Evolutionary conservation across 176 grass and related monocot species (phyloP), one percentile per base, ranked within the genome.

Genomic region (Rhynchospora pubera): DNA sequence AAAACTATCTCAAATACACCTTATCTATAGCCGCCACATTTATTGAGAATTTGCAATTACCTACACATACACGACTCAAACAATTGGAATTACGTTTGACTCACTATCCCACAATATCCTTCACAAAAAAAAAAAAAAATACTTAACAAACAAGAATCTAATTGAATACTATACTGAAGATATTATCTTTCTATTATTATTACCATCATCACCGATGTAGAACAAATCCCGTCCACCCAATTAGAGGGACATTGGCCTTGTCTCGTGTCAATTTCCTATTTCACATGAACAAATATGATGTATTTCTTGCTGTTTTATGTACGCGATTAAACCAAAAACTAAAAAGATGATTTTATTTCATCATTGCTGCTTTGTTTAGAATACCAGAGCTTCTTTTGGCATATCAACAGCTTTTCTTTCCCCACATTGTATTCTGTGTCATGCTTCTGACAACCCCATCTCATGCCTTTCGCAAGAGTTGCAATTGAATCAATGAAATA

Each of bases 361-460:
- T 53, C 19, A 6, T 86, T 63, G 84, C 28, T 76, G 18, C 52
- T 82, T 32, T 85, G 83, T 84, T 97, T 97, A 80, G 80, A 76
- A 48, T 83, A 85, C 94, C 94, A 97, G 56, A 97, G 79, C 78
- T 87, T 91, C 82, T 97, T 97, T 48, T 97, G 92, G 85, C 94
- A 97, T 72, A 94, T 82, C 18, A 97, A 91, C 62, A 97, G 46
- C 71, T 97, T 97, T 14, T 94, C 92, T 78, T 94, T 92, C 48
- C 89, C 92, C 34, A 79, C 65, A 86, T 86, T 89, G 86, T 84
- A 75, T 77, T 94, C 92, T 1, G 88, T 79, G 85, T 69, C 85
- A 5, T 89, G 92, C 84, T 76, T 94, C 42, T 92, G 85, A 12
- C 94, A 97, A 85, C 66, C 83, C 94, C 94, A 97, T 71, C 90